Conservation (phyloP, 2,329 filamentous ascomycete species). For the Huntiella bhutanensis region DNA sequence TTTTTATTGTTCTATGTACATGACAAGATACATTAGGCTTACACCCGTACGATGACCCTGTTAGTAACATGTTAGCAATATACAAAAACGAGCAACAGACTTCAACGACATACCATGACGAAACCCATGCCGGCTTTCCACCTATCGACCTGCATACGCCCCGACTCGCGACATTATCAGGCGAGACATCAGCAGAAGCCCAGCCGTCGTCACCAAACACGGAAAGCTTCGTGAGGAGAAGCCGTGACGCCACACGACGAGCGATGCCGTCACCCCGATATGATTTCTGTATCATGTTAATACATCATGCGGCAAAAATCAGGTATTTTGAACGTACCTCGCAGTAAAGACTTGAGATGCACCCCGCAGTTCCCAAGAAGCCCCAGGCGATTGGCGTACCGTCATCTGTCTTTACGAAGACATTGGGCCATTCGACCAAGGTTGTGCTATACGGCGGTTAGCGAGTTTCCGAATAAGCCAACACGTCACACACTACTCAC, state of each 20-base stretch:
- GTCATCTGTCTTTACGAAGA: constrained; percentile 26
- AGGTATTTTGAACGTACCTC: constrained; percentile 19
- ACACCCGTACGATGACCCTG: background rate
- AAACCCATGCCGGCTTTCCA: constrained; percentile 33
- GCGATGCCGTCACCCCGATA: constrained; percentile 45
- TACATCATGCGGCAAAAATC: background rate
- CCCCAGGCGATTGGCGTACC: constrained; percentile 42
- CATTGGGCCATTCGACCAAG: constrained; percentile 26
- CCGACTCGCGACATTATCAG: constrained; percentile 40
- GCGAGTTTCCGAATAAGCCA: too few species aligned
- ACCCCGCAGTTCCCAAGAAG: constrained; percentile 41
- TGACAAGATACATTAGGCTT: background rate
- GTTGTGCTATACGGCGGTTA: constrained; percentile 19
- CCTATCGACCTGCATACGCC: constrained; percentile 43
- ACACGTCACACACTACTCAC: constrained; percentile 17
- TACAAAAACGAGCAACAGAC: background rate
- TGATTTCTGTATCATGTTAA: constrained; percentile 19
- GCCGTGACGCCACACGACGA: constrained; percentile 37
- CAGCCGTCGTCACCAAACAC: constrained; percentile 30
- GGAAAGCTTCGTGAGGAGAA: constrained; percentile 32
- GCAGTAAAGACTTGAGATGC: constrained; percentile 40
- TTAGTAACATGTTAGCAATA: background rate
- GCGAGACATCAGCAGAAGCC: constrained; percentile 44
- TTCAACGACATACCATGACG: constrained; percentile 31
- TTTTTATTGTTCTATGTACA: too few species aligned